A percentile compares a stretch with the other conserved stretches of the same genome.
Conservation (phyloP, 2,329 filamentous ascomycete genomes). For the Colletotrichum brevisporum region DNA sequence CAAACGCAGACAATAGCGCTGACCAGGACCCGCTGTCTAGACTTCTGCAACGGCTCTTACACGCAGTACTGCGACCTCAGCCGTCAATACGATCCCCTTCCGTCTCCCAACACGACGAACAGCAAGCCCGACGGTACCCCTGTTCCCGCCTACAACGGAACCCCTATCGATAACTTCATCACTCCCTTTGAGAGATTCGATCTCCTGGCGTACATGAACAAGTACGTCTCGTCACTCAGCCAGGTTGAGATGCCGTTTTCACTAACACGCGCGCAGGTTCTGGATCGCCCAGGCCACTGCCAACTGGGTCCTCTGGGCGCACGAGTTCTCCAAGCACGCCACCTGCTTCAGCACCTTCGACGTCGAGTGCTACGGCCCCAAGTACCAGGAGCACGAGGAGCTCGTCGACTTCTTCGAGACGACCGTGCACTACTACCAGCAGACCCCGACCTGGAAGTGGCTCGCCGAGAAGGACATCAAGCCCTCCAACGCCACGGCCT, state of each 20-base stretch:
- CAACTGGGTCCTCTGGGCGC: conserved; percentile 74
- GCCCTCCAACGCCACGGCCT: conserved; percentile 71
- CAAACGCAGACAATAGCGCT: neutral
- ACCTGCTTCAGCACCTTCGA: conserved; percentile 79
- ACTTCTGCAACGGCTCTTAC: conserved; percentile 67
- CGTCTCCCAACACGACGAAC: conserved; percentile 74
- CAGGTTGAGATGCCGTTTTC: neutral
- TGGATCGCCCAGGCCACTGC: conserved; percentile 72
- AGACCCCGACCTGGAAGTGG: conserved; percentile 73
- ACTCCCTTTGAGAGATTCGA: conserved; percentile 70
- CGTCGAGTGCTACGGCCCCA: conserved; percentile 73
- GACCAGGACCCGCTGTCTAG: conserved; percentile 41
- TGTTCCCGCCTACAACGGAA: conserved; percentile 71
- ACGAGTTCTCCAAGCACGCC: conserved; percentile 78
- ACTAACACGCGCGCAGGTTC: conserved; percentile 50
- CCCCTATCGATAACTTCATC: conserved; percentile 71
- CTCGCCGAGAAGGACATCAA: conserved; percentile 66
- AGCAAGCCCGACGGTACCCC: conserved; percentile 65
- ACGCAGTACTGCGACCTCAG: conserved; percentile 77
- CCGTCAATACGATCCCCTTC: conserved; percentile 74
- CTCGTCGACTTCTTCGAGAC: conserved; percentile 76
- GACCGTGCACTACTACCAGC: conserved; percentile 68
- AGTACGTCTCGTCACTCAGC: conserved; percentile 46
- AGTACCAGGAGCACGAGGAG: conserved; percentile 69
- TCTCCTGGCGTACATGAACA: conserved; percentile 76